Evolutionary conservation across 2,329 filamentous ascomycete species (phyloP), one percentile per base, ranked within the genome.

Genomic region (Blumeria hordei): DNA sequence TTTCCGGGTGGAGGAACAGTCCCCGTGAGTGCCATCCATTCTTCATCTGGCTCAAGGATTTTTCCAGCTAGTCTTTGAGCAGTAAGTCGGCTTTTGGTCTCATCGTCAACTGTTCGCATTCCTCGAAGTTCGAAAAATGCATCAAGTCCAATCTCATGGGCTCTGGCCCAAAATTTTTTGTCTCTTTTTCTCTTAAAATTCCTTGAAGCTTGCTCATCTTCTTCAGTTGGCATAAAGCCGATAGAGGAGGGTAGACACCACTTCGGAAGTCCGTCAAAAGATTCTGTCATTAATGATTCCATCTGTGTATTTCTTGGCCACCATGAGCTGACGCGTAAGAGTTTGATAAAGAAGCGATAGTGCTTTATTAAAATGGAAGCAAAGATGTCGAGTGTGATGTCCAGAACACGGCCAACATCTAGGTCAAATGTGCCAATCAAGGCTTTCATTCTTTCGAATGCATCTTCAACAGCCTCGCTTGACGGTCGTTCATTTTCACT

Each of bases 361-460:
- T 94, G 87, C 64, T 93, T 93, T 63, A 98, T 85, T 54, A 98
- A 76, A 0, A 94, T 83, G 11, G 88, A 87, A 1, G 92, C 92
- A 64, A 94, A 94, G 35, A 96, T 88, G 65, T 98, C 92, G 16
- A 98, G 74, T 0, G 88, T 93, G 21, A 96, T 87, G 66, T 98
- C 92, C 10, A 98, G 74, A 4, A 93, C 90, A 63, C 93, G 79
- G 52, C 92, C 93, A 39, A 95, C 92, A 66, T 98, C 92, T 58
- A 98, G 75, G 67, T 98, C 90, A 64, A 98, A 98, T 7, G 92
- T 92, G 56, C 92, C 92, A 60, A 98, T 94, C 62, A 98, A 76
- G 14, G 85, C 90, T 68, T 94, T 95, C 59, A 98, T 83, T 59
- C 82, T 81, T 65, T 95, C 85, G 62, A 94, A 95, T 0, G 88